Base-by-base conservation (phyloP, 495 filamentous ascomycete species). In the Tuber magnatum region DNA sequence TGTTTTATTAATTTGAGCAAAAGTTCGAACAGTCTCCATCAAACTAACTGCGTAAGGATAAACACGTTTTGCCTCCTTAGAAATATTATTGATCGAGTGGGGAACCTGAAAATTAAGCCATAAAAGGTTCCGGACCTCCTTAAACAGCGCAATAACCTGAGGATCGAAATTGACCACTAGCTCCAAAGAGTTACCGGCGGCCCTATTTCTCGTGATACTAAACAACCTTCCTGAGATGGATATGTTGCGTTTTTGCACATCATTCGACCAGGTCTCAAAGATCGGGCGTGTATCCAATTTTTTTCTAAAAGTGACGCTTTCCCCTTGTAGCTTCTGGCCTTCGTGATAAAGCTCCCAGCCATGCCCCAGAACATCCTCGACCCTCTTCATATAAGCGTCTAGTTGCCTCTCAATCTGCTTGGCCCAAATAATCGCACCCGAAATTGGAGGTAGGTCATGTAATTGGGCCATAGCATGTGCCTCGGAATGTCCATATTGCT, bases 401-500 rank as follows among this genome's bases (percentile, higher is more conserved):
- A 98, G 88, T 81, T 98, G 95, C 35, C 92, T 90, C 86, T 98
- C 95, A 75, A 99, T 98, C 84, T 99, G 95, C 22, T 93, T 89
- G 38, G 93, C 94, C 93, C 95, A 97, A 73, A 97, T 94, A 73
- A 99, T 97, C 24, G 94, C 93, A 71, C 95, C 96, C 12, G 95
- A 94, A 28, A 98, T 93, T 1, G 95, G 96, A 0, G 95, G 94
- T 24, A 99, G 85, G 84, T 99, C 95, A 72, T 93, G 92, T 48
- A 99, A 86, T 83, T 97, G 94, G 1, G 94, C 93, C 95, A 99
- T 98, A 8, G 92, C 93, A 84, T 97, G 94, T 1, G 96, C 94
- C 84, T 99, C 95, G 0, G 95, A 98, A 76, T 97, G 92, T 32
- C 94, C 96, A 84, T 99, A 99, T 82, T 97, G 95, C 82, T 96